Conservation (phyloP, 2,329 filamentous ascomycete species). For the Claviceps africana region DNA sequence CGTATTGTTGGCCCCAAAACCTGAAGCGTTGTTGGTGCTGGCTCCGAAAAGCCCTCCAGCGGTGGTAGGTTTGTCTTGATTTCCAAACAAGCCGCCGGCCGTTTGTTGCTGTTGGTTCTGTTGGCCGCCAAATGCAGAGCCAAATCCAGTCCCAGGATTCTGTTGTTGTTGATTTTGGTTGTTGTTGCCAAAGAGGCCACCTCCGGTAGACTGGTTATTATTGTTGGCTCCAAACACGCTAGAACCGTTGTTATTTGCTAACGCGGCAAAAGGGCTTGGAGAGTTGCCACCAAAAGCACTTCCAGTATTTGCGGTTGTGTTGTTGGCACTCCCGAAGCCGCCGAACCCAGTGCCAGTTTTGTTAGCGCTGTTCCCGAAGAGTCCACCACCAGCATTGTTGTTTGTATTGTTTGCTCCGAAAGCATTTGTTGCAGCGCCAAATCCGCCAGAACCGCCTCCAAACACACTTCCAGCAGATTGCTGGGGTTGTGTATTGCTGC, state of each 20-base stretch:
- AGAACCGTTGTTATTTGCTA: slow-evolving; percentile 13
- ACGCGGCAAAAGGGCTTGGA: slow-evolving; percentile 22
- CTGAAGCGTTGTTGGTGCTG: slow-evolving; percentile 15
- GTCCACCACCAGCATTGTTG: slow-evolving; percentile 18
- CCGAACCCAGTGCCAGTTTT: slow-evolving; percentile 24
- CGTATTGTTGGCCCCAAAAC: slow-evolving; percentile 28
- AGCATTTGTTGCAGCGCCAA: slow-evolving; percentile 21
- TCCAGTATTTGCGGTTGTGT: slow-evolving; percentile 9
- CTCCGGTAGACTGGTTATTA: slow-evolving; percentile 21
- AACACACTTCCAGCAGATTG: slow-evolving; percentile 13
- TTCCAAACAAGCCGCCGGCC: slow-evolving; percentile 31
- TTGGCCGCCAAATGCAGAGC: slow-evolving; percentile 23
- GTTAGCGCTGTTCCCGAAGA: slow-evolving; percentile 29
- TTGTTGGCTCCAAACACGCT: slow-evolving; percentile 26
- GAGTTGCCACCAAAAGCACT: slow-evolving; percentile 14
- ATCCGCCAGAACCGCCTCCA: slow-evolving; percentile 18
- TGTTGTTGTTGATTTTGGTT: slow-evolving; percentile 15
- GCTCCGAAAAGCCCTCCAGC: slow-evolving; percentile 23
- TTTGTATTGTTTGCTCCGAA: slow-evolving; percentile 18
- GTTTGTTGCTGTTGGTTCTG: slow-evolving; percentile 16
- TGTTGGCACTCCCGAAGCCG: slow-evolving; percentile 28
- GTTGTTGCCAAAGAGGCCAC: slow-evolving; percentile 30
- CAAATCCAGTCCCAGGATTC: slow-evolving; percentile 13
- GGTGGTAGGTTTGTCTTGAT: slow-evolving; percentile 24
- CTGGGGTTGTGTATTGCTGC: slow-evolving; percentile 10